Conservation (phyloP, 108 stramenopile species). For the Nitzschia putrida region DNA sequence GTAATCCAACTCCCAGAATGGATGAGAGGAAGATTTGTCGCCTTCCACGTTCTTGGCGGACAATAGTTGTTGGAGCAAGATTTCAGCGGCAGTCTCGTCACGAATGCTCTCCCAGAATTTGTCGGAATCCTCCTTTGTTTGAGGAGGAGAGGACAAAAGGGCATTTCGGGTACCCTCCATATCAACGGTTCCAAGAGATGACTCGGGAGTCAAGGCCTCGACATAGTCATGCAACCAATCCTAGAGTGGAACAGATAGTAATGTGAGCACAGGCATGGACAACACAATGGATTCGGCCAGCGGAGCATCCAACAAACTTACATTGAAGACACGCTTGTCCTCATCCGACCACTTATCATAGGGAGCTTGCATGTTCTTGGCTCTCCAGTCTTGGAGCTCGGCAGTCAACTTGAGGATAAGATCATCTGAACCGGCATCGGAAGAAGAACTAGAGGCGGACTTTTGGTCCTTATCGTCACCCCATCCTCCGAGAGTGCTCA, state of each 20-base stretch:
- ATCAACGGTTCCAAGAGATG: constrained; percentile 55
- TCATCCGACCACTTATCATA: constrained; percentile 66
- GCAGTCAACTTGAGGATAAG: constrained; percentile 42
- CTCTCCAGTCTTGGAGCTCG: constrained; percentile 77
- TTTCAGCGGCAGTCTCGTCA: constrained; percentile 65
- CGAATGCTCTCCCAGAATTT: constrained; percentile 64
- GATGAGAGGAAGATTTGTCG: constrained; percentile 27
- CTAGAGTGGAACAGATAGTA: constrained; percentile 28
- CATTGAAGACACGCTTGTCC: constrained; percentile 61
- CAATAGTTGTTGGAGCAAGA: constrained; percentile 54
- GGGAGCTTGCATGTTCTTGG: constrained; percentile 47
- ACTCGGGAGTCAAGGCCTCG: constrained; percentile 47
- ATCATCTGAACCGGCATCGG: constrained; percentile 12
- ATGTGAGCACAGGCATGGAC: background rate
- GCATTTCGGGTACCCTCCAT: constrained; percentile 71
- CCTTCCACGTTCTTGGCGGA: constrained; percentile 12
- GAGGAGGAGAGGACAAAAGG: constrained; percentile 65
- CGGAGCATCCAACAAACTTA: constrained; percentile 34
- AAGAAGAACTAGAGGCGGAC: background rate
- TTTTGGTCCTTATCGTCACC: constrained; percentile 35
- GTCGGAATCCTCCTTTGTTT: constrained; percentile 53
- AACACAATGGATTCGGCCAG: background rate
- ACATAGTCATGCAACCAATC: constrained; percentile 72
- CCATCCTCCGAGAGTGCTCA: constrained; percentile 26
- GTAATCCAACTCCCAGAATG: constrained; percentile 63